phyloP scores from a whole-genome alignment of 2,329 filamentous ascomycete genomes.

The Fusarium ambrosium region DNA sequence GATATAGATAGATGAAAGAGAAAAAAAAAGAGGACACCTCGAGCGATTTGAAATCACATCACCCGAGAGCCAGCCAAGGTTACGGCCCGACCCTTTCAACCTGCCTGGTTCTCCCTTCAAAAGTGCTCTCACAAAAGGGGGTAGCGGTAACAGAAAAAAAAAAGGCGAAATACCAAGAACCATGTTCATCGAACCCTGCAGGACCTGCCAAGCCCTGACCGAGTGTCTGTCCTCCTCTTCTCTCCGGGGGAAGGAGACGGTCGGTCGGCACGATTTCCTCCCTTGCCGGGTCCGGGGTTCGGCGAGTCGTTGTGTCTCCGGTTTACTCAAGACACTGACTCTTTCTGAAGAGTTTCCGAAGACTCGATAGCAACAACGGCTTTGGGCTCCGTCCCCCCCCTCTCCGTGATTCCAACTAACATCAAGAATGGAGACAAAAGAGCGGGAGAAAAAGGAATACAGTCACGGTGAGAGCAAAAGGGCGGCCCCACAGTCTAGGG shows the following conservation, averaged over 20 bases:
- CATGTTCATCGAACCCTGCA: constrained; percentile 21
- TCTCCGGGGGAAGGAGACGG: neutral
- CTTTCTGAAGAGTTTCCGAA: neutral
- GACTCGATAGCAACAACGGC: neutral
- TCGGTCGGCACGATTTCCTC: constrained; percentile 15
- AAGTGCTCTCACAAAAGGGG: constrained; percentile 19
- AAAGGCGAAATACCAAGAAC: constrained; percentile 16
- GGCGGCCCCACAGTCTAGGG: constrained; percentile 15
- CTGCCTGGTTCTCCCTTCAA: neutral
- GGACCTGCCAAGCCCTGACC: constrained; percentile 1
- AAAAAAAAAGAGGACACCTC: neutral
- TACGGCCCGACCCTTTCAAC: constrained; percentile 37
- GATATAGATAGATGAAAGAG: neutral
- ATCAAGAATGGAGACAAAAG: neutral
- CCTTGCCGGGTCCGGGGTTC: constrained; percentile 20
- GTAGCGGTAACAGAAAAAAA: constrained; percentile 4
- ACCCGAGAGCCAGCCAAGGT: constrained; percentile 15
- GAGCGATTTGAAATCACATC: constrained; percentile 21
- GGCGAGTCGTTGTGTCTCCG: neutral
- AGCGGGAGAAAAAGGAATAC: constrained; percentile 10
- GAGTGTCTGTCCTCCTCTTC: neutral
- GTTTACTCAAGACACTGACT: constrained; percentile 16
- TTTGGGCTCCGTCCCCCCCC: neutral
- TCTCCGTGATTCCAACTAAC: neutral
- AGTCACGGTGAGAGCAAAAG: constrained; percentile 1